A percentile compares a stretch with the other conserved stretches of the same genome.
Evolutionary conservation across 768 basidiomycete genomes (phyloP).

Genomic region (Leccinum fibrillosum): DNA sequence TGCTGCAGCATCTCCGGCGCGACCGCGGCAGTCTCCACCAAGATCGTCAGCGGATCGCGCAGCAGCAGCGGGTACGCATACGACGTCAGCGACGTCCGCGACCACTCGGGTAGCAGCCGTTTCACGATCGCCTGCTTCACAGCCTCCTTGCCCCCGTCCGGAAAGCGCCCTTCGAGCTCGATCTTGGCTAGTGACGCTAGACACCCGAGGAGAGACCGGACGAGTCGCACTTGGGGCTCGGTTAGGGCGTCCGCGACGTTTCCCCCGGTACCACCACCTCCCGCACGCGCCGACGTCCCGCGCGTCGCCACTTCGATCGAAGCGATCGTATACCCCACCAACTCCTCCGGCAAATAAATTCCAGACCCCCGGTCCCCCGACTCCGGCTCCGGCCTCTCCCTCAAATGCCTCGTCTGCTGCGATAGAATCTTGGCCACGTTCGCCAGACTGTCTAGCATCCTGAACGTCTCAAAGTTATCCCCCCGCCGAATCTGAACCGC

Average conservation of each 20-base stretch:
- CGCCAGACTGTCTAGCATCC: conserved; percentile 88
- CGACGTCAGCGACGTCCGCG: conserved; percentile 75
- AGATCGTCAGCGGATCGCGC: conserved; percentile 84
- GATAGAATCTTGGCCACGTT: conserved; percentile 75
- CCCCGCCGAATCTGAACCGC: conserved; percentile 48
- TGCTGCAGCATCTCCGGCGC: conserved; percentile 88
- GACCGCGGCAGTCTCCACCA: conserved; percentile 88
- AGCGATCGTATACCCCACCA: conserved; percentile 85
- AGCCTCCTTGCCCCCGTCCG: conserved; percentile 73
- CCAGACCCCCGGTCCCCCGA: conserved; percentile 74
- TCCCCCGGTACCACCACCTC: conserved; percentile 36
- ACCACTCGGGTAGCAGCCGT: conserved; percentile 89
- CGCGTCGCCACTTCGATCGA: conserved; percentile 79
- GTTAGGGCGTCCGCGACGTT: conserved; percentile 62
- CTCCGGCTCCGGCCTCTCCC: conserved; percentile 74
- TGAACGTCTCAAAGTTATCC: conserved; percentile 57
- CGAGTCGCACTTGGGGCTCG: conserved; percentile 72
- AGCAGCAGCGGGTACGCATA: conserved; percentile 84
- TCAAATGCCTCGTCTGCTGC: conserved; percentile 78
- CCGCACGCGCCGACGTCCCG: conserved; percentile 47
- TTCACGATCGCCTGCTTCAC: conserved; percentile 87
- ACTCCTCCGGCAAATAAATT: conserved; percentile 88
- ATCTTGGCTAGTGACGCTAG: conserved; percentile 63
- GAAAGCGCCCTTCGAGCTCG: conserved; percentile 59
- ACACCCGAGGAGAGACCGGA: conserved; percentile 72